Conservation (phyloP, 1,139 yeast species). For the Kodamaea sp. region DNA sequence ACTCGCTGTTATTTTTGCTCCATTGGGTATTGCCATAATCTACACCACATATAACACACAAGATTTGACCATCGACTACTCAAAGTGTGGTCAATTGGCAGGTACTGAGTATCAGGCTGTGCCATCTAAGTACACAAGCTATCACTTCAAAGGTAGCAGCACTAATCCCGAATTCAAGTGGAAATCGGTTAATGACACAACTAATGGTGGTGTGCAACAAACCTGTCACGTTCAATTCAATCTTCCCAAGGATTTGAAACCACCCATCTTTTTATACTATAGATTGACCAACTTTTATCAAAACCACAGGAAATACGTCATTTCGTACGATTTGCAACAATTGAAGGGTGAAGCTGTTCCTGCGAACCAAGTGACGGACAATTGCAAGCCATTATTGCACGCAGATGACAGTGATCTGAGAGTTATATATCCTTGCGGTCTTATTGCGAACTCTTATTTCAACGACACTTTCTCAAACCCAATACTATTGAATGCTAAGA, state of each 20-base stretch:
- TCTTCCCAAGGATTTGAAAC: constrained; percentile 54
- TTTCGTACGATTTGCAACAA: constrained; percentile 64
- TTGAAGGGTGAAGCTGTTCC: constrained; percentile 59
- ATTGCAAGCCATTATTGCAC: constrained; percentile 59
- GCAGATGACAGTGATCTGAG: constrained; percentile 17
- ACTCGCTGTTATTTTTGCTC: constrained; percentile 65
- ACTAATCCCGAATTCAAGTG: constrained; percentile 50
- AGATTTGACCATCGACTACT: constrained; percentile 54
- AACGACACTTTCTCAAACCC: constrained; percentile 63
- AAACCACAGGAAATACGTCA: constrained; percentile 74
- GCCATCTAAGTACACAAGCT: constrained; percentile 48
- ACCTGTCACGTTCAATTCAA: constrained; percentile 57
- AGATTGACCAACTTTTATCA: constrained; percentile 71
- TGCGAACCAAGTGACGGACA: constrained; percentile 40
- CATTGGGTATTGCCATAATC: constrained; percentile 67
- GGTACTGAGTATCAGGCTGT: constrained; percentile 35
- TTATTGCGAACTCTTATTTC: constrained; percentile 72
- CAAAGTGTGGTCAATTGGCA: constrained; percentile 49
- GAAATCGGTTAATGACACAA: constrained; percentile 41
- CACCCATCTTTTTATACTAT: constrained; percentile 65
- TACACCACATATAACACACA: constrained; percentile 60
- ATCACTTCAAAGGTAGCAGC: constrained; percentile 51
- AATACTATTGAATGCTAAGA: constrained; percentile 40
- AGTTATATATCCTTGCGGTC: constrained; percentile 67
- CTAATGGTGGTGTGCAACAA: constrained; percentile 32